Evolutionary conservation across 495 filamentous ascomycete genomes (phyloP), one percentile per base, ranked within the genome.

Genomic region (Melanomma pulvis-pyrius): DNA sequence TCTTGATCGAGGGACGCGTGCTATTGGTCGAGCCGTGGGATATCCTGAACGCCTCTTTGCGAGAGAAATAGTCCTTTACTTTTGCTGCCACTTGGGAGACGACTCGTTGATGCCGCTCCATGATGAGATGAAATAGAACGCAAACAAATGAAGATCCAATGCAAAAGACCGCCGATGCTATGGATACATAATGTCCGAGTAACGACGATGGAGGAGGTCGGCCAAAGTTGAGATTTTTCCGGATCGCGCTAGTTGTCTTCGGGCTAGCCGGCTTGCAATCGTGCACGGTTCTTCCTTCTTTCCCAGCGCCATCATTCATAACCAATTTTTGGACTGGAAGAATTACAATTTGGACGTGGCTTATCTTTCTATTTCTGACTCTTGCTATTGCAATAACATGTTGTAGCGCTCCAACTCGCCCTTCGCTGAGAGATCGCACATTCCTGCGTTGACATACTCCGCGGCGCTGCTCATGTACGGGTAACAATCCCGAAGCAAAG

Each of bases 11-110:
- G 5, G 79, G 81, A 0, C 88, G 86, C 19, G 89, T 92, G 74
- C 81, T 87, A 76, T 92, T 92, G 30, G 90, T 92, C 0, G 86
- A 86, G 62, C 90, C 90, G 80, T 92, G 90, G 76, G 79, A 85
- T 76, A 93, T 91, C 57, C 90, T 86, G 77, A 90, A 93, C 17
- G 84, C 82, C 63, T 86, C 79, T 30, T 80, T 76, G 19, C 80
- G 78, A 19, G 84, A 75, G 76, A 85, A 86, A 77, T 85, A 86
- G 32, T 73, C 61, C 56, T 81, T 79, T 17, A 90, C 83, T 12
- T 75, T 71, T 6, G 77, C 59, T 24, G 86, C 74, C 58, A 87
- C 79, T 24, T 69, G 25, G 17, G 71, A 58, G 25, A 87, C 82
- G 6, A 76, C 77, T 25, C 41, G 12, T 21, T 67, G 47, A 36